These are phyloP conservation scores for Saccharomycopsis hybrid DNA, from an alignment of 1,139 yeast genomes.

Conservation along the genomic window DNA sequence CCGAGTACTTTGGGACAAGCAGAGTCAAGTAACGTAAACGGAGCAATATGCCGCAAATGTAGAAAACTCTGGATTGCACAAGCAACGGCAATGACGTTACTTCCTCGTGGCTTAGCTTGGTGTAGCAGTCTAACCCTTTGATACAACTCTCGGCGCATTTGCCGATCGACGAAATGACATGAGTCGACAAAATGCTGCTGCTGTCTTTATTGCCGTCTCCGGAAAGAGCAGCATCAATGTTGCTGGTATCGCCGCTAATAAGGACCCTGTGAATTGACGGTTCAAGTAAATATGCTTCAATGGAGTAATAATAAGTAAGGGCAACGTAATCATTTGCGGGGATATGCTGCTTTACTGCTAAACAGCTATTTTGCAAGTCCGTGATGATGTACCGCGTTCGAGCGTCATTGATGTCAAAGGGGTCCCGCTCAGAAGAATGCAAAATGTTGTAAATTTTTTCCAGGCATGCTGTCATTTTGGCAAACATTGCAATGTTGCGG, in stretches of 20 bases:
- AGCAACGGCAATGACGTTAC: slow-evolving; percentile 56
- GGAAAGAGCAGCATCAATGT: no score
- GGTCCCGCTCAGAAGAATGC: slow-evolving; percentile 34
- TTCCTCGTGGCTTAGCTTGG: slow-evolving; percentile 35
- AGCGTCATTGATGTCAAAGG: slow-evolving; percentile 24
- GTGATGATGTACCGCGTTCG: slow-evolving; percentile 31
- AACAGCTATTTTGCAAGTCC: slow-evolving; percentile 34
- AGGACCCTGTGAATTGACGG: slow-evolving; percentile 39
- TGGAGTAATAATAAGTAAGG: slow-evolving; percentile 51
- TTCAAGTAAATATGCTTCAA: slow-evolving; percentile 72
- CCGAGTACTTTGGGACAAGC: slow-evolving; percentile 45
- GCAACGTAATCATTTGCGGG: slow-evolving; percentile 35
- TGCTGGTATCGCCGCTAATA: not conserved
- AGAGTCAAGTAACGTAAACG: slow-evolving; percentile 51
- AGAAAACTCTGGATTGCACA: slow-evolving; percentile 57
- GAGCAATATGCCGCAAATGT: slow-evolving; percentile 60
- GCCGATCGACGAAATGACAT: slow-evolving; percentile 36
- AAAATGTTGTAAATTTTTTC: slow-evolving; percentile 56
- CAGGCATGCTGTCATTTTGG: slow-evolving; percentile 51
- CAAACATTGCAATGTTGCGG: slow-evolving; percentile 47
- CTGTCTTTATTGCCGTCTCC: not conserved
- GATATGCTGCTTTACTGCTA: slow-evolving; percentile 26
- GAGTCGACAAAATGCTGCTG: slow-evolving; percentile 24
- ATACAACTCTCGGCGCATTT: slow-evolving; percentile 53
- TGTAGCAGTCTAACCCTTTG: slow-evolving; percentile 45